Conservation (phyloP, 2,329 filamentous ascomycete species). For the Ophiostoma perfectum region DNA sequence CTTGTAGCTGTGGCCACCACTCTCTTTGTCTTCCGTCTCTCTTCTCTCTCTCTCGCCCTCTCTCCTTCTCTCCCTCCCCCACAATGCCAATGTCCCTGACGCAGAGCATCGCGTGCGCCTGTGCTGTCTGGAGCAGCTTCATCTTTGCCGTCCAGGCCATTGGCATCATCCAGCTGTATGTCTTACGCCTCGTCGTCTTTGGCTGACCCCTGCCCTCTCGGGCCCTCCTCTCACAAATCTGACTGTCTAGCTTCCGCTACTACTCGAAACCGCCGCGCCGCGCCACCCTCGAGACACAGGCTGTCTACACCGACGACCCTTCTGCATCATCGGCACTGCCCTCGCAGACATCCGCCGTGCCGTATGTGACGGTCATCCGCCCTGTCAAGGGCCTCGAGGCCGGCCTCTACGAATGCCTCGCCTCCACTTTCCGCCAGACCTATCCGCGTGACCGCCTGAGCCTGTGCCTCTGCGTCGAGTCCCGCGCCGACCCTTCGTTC, state of each 20-base stretch:
- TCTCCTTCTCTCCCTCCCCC: too few species aligned
- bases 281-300: constrained; percentile 45
- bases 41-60: too few species aligned
- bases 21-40: neutral
- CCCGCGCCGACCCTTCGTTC: constrained; percentile 68
- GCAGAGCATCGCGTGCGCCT: constrained; percentile 4
- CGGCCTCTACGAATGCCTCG: constrained; percentile 84
- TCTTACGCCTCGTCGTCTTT: neutral
- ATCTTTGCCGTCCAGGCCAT: constrained; percentile 8
- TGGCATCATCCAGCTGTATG: constrained; percentile 4
- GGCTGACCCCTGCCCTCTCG: too few species aligned
- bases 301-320: neutral
- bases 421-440: constrained; percentile 73
- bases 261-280: constrained; percentile 47
- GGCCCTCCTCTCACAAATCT: too few species aligned
- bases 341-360: constrained; percentile 42
- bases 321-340: constrained; percentile 23
- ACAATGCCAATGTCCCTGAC: neutral
- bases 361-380: constrained; percentile 83
- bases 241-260: constrained; percentile 43
- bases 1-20: neutral
- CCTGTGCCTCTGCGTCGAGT: constrained; percentile 76
- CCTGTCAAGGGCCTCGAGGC: constrained; percentile 91
- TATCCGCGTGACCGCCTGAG: constrained; percentile 74
- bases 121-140: constrained; percentile 1